A percentile compares a stretch with the other conserved stretches of the same genome.
Evolutionary conservation across 805 yeast species (phyloP).

Genomic region (Wickerhamiella sorbophila): DNA sequence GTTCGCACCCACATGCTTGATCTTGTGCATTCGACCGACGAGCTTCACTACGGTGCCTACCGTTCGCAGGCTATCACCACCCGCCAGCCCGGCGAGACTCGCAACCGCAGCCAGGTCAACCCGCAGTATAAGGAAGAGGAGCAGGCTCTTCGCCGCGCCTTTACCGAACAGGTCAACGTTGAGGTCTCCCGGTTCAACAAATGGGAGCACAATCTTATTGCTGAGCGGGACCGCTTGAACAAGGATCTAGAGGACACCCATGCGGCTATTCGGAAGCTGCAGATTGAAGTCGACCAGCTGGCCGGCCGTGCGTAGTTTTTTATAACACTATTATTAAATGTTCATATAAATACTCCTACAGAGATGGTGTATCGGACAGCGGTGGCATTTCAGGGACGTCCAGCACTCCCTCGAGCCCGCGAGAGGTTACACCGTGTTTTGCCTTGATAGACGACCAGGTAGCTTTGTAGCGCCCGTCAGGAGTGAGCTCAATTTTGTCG

Average conservation of each 20-base stretch:
- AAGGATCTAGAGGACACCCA: slow-evolving; percentile 87
- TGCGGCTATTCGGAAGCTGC: slow-evolving; percentile 25
- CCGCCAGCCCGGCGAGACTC: slow-evolving; percentile 30
- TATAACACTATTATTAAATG: not conserved
- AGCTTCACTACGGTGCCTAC: slow-evolving; percentile 53
- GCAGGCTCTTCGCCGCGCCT: slow-evolving; percentile 80
- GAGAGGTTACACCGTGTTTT: slow-evolving; percentile 12
- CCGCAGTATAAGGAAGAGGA: slow-evolving; percentile 96
- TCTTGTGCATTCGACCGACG: slow-evolving; percentile 59
- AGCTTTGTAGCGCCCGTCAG: slow-evolving; percentile 52
- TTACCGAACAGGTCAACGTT: slow-evolving; percentile 91
- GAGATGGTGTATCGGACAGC: not conserved
- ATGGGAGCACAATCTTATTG: slow-evolving; percentile 95
- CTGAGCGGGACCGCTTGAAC: slow-evolving; percentile 86
- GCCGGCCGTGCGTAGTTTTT: not conserved
- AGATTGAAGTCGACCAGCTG: slow-evolving; percentile 21
- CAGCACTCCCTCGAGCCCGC: slow-evolving; percentile 1
- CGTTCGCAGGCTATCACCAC: slow-evolving; percentile 43
- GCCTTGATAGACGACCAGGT: slow-evolving; percentile 48
- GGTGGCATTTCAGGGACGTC: not conserved
- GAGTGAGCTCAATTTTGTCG: slow-evolving; percentile 60
- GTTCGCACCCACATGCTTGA: slow-evolving; percentile 64
- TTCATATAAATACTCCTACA: not conserved
- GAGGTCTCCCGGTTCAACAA: slow-evolving; percentile 96
- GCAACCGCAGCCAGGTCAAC: slow-evolving; percentile 37